Evolutionary conservation across 306 rosid species (phyloP).

Genomic region (Casuarina cunninghamiana): DNA sequence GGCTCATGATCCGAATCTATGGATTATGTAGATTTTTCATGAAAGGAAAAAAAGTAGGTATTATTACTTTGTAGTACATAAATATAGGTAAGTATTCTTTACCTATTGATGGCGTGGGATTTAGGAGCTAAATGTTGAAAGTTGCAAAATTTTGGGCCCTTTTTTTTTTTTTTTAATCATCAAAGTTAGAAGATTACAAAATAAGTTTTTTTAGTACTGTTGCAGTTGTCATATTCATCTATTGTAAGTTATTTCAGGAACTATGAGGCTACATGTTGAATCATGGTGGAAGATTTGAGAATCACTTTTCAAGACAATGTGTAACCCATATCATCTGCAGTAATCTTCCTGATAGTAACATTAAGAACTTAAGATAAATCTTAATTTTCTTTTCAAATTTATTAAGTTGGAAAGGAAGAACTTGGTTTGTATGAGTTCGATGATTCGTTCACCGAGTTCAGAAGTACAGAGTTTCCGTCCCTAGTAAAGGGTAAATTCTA

Average conservation of each 20-base stretch:
- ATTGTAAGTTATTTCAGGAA: conserved; percentile 55
- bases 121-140: not conserved
- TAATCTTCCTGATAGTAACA: conserved; percentile 75
- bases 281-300: conserved; percentile 83
- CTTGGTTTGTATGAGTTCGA: no score
- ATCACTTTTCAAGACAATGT: conserved; percentile 73
- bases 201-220: not conserved
- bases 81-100: not conserved
- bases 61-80: not conserved
- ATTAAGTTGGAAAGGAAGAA: not conserved
- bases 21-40: not conserved
- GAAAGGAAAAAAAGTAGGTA: not conserved
- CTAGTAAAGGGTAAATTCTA: no score
- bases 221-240: conserved; percentile 7
- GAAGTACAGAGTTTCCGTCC: no score
- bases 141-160: not conserved
- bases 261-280: conserved; percentile 75
- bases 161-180: not conserved
- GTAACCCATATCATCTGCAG: conserved; percentile 92
- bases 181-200: not conserved
- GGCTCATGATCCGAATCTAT: not conserved
- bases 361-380: conserved; percentile 71
- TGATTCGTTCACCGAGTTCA: no score
- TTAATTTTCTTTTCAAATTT: conserved; percentile 13
- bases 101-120: not conserved